Conservation (phyloP, 2,329 filamentous ascomycete genomes). For the Penicillium sp. region DNA sequence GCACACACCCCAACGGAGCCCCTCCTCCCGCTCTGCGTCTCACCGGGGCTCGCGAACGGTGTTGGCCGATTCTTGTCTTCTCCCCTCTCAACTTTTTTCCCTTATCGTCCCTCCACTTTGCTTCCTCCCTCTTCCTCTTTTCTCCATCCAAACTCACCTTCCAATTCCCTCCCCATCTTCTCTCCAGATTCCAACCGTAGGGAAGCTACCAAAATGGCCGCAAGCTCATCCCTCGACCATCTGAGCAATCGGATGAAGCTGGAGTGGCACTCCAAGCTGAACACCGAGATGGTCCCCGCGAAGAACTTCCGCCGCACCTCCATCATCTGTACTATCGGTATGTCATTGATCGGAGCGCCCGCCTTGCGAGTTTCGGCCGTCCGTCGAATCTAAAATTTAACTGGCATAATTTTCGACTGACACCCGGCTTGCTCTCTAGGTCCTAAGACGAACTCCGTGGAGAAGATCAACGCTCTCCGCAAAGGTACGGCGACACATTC, state of each 20-base stretch:
- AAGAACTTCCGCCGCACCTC: constrained; percentile 95
- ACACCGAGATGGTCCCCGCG: constrained; percentile 85
- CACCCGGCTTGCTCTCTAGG: constrained; percentile 50
- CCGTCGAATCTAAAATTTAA: background rate
- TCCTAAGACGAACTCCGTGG: constrained; percentile 97
- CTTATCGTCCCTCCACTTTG: constrained; percentile 20
- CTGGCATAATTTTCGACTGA: constrained; percentile 24
- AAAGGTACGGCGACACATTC: constrained; percentile 51
- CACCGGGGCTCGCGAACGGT: constrained; percentile 14
- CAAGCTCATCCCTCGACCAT: constrained; percentile 84
- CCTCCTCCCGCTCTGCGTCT: constrained; percentile 23
- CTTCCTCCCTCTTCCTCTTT: constrained; percentile 13
- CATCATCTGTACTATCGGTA: constrained; percentile 97
- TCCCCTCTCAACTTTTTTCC: constrained; percentile 26
- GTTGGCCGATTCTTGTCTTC: background rate
- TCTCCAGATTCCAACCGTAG: constrained; percentile 15
- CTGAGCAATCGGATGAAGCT: constrained; percentile 75
- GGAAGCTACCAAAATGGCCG: constrained; percentile 58
- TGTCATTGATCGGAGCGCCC: constrained; percentile 28
- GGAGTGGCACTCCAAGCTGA: constrained; percentile 76
- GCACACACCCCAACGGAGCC: constrained; percentile 25
- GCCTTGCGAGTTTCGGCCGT: background rate
- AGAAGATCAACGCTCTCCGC: constrained; percentile 95
- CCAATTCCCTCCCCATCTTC: constrained; percentile 11
- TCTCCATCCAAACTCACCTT: constrained; percentile 18